Conservation (phyloP, 2,329 filamentous ascomycete species). For the Aureobasidium subglaciale region DNA sequence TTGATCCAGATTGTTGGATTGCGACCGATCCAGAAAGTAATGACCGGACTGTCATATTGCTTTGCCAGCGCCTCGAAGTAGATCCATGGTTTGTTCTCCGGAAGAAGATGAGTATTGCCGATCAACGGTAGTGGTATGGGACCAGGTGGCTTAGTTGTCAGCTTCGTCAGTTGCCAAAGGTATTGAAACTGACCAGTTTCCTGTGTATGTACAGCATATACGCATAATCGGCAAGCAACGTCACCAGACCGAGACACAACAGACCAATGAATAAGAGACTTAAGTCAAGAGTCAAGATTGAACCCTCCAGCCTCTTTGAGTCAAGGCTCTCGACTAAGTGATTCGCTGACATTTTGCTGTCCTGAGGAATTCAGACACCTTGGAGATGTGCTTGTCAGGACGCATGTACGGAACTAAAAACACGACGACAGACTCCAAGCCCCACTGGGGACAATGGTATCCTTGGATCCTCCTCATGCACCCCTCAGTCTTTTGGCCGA, state of each 20-base stretch:
- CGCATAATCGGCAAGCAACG: slow-evolving; percentile 23
- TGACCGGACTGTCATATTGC: slow-evolving; percentile 37
- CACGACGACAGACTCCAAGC: neutral
- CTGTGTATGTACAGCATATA: slow-evolving; percentile 19
- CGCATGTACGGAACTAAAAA: neutral
- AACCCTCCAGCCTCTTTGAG: slow-evolving; percentile 26
- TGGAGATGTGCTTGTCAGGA: neutral
- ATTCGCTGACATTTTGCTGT: neutral
- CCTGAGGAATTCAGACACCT: neutral
- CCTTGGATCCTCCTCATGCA: neutral
- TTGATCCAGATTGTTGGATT: slow-evolving; percentile 40
- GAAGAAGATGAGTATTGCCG: slow-evolving; percentile 34
- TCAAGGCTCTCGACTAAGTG: slow-evolving; percentile 24
- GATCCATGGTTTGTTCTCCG: slow-evolving; percentile 32
- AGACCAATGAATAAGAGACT: slow-evolving; percentile 23
- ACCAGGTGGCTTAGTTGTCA: slow-evolving; percentile 34
- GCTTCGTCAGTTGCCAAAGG: neutral
- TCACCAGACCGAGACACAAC: slow-evolving; percentile 19
- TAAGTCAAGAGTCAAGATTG: slow-evolving; percentile 27
- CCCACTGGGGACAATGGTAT: neutral
- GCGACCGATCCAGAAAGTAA: slow-evolving; percentile 43
- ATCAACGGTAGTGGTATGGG: slow-evolving; percentile 41
- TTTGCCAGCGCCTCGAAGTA: slow-evolving; percentile 39
- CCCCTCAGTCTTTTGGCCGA: neutral
- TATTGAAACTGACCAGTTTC: slow-evolving; percentile 18